Evolutionary conservation across 208 protist species (phyloP), one percentile per base, ranked within the genome.

Genomic region (Leishmania tarentolae): DNA sequence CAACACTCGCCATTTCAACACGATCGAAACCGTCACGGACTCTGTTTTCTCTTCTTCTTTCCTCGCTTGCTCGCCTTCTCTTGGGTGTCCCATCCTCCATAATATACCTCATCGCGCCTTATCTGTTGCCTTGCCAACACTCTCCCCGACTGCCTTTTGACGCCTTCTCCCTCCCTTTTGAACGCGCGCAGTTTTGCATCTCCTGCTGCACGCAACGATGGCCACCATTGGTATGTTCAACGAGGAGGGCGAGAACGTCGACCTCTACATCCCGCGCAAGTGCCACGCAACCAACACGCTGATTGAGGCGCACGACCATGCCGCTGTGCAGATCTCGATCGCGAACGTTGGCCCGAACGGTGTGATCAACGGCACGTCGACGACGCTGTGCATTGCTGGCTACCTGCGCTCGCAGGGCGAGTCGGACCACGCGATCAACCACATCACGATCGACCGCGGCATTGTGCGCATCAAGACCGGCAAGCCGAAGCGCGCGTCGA

Each of bases 201-300:
- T 28, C n/a, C 71, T 17, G 71, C 35, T 35, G 3, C 21, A 7
- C 31, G 52, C 82, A 89, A 79, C 75, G 83, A 97, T 97, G 93
- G 85, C 91, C 81, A 88, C 92, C 86, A 97, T 97, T 78, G 94
- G 94, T 84, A 96, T 88, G 42, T 89, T 91, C 90, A 99, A 99
- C 91, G 95, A 96, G 79, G 94, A 97, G 83, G 95, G 94, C 72
- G 86, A 93, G 71, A 97, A 94, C 76, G 93, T 99, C 78, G 98
- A 99, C 82, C 88, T 99, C 50, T 99, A 99, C 94, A 98, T 98
- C 86, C 98, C 98, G 74, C 93, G 98, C 87, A 99, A 99, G 92
- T 99, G 98, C 96, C 97, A 98, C 83, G 96, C 98, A 86, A 99
- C 98, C 73, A 98, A 98, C 94, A 88, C 87, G 81, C 90, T 99